phyloP scores from a whole-genome alignment of 306 rosid genomes.

The Dalbergia cochinchinensis region DNA sequence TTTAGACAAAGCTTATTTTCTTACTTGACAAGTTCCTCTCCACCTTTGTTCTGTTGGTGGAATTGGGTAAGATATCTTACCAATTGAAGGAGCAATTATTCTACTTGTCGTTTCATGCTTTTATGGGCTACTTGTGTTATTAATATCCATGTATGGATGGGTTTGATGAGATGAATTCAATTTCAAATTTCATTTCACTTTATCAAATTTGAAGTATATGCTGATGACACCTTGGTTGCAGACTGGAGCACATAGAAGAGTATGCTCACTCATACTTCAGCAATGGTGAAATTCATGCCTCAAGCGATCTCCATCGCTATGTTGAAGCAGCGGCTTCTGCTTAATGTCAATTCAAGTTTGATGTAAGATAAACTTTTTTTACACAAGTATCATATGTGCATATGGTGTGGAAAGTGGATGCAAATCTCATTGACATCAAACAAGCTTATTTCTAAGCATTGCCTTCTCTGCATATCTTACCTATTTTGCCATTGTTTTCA shows the following conservation, averaged over 20 bases:
- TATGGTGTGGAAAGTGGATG: neutral
- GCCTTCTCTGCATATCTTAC: neutral
- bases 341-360: conserved; percentile 34
- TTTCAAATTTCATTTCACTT: conserved; percentile 31
- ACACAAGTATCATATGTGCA: conserved; percentile 2
- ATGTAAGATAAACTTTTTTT: conserved; percentile 24
- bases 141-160: conserved; percentile 18
- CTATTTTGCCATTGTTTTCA: conserved; percentile 46
- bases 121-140: conserved; percentile 10
- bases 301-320: conserved; percentile 56
- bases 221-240: conserved; percentile 51
- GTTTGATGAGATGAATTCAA: conserved; percentile 24
- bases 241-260: conserved; percentile 84
- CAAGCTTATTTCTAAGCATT: conserved; percentile 1
- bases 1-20: conserved; percentile 16
- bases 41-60: conserved; percentile 31
- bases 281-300: conserved; percentile 74
- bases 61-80: conserved; percentile 21
- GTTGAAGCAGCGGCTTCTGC: conserved; percentile 59
- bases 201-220: conserved; percentile 35
- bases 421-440: neutral
- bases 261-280: conserved; percentile 83
- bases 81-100: too few relatives aligned
- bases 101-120: conserved; percentile 36
- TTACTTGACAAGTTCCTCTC: conserved; percentile 3